Percentiles rank a stretch among this genome's conserved stretches.
Evolutionary conservation across 73 alveolate genomes (phyloP).

Genomic region (Paramecium primaurelia): DNA sequence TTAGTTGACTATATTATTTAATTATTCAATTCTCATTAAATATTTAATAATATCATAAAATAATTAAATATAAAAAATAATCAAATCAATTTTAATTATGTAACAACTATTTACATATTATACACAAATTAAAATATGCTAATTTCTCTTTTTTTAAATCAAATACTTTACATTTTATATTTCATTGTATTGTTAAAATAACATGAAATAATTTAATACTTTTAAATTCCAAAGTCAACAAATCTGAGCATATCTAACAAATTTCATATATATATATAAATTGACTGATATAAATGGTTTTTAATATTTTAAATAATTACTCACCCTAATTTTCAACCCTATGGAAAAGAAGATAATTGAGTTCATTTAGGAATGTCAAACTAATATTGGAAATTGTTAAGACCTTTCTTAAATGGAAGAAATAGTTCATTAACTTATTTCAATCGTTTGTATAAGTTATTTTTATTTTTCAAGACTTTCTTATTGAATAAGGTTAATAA

Average conservation of each 20-base stretch:
- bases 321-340: background rate
- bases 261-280: background rate
- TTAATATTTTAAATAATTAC: background rate
- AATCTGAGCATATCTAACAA: background rate
- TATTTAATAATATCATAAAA: background rate
- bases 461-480: background rate
- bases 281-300: background rate
- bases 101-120: background rate
- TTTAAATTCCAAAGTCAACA: background rate
- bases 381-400: background rate
- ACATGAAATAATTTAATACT: background rate
- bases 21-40: background rate
- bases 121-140: background rate
- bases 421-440: background rate
- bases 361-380: background rate
- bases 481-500: background rate
- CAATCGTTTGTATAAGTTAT: background rate
- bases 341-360: background rate
- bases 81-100: background rate
- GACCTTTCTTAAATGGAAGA: background rate
- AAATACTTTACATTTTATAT: background rate
- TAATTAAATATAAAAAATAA: background rate
- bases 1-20: background rate
- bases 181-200: background rate
- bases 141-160: background rate